These are phyloP conservation scores for Fusarium vanettenii DNA, from an alignment of 2,329 filamentous ascomycete species.

Conservation along the genomic window DNA sequence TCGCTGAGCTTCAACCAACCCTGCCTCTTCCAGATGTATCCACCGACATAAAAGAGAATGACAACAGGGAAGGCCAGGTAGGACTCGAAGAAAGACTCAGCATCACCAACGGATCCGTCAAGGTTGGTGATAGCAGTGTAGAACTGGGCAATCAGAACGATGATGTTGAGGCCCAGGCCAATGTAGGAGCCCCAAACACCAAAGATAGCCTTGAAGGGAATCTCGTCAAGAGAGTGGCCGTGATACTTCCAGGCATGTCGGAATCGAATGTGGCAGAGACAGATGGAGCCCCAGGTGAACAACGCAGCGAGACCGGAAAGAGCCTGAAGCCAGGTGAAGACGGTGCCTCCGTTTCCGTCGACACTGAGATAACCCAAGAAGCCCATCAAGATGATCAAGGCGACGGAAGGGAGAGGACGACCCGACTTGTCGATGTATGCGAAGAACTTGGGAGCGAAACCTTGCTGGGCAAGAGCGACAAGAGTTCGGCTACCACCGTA, in stretches of 20 bases:
- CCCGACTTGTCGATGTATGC: slow-evolving; percentile 68
- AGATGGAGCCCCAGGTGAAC: slow-evolving; percentile 78
- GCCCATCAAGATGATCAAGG: slow-evolving; percentile 60
- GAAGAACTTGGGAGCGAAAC: slow-evolving; percentile 68
- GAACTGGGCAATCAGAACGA: slow-evolving; percentile 68
- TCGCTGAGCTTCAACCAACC: slow-evolving; percentile 67
- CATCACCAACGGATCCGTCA: slow-evolving; percentile 40
- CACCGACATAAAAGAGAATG: slow-evolving; percentile 62
- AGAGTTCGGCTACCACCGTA: slow-evolving; percentile 71
- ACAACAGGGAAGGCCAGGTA: slow-evolving; percentile 67
- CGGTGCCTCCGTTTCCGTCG: slow-evolving; percentile 55
- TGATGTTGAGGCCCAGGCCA: slow-evolving; percentile 67
- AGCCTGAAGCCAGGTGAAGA: slow-evolving; percentile 75
- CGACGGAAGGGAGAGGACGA: slow-evolving; percentile 64
- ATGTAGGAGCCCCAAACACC: slow-evolving; percentile 74
- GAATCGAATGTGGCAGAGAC: slow-evolving; percentile 76
- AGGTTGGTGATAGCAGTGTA: slow-evolving; percentile 58
- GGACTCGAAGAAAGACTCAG: slow-evolving; percentile 63
- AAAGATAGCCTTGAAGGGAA: slow-evolving; percentile 71
- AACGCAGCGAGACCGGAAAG: slow-evolving; percentile 73
- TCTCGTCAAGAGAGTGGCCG: slow-evolving; percentile 73
- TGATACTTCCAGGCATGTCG: slow-evolving; percentile 71
- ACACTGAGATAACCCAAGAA: slow-evolving; percentile 63
- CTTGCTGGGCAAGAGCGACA: slow-evolving; percentile 68
- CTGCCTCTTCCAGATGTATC: slow-evolving; percentile 73